These are phyloP conservation scores for Nidularia sp. DNA, from an alignment of 768 basidiomycete genomes.

Conservation along the genomic window DNA sequence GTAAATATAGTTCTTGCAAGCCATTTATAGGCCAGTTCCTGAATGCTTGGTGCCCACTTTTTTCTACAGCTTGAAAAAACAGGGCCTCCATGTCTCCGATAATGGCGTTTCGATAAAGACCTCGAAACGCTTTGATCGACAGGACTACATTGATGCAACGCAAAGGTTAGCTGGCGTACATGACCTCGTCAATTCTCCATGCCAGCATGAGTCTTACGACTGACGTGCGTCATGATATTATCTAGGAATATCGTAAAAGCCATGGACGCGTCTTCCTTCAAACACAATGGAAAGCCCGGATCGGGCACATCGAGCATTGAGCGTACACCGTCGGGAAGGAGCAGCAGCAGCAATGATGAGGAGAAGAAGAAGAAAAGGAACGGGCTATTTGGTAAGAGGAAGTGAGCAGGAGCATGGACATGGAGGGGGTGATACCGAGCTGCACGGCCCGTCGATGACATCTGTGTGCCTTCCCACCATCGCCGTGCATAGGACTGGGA, in stretches of 20 bases:
- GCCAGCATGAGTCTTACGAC: not conserved
- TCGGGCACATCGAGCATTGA: slow-evolving; percentile 3
- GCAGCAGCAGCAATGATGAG: slow-evolving; percentile 14
- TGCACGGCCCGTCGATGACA: no score
- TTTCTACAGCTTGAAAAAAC: slow-evolving; percentile 44
- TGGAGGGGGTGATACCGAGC: no score
- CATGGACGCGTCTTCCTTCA: slow-evolving; percentile 39
- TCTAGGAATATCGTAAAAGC: slow-evolving; percentile 52
- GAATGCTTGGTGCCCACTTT: not conserved
- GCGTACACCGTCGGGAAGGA: slow-evolving; percentile 6
- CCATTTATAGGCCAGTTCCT: slow-evolving; percentile 15
- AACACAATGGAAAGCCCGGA: slow-evolving; percentile 15
- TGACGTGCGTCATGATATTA: not conserved
- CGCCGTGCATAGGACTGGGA: no score
- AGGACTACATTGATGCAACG: slow-evolving; percentile 69
- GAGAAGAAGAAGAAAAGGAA: slow-evolving; percentile 19
- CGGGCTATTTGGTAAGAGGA: no score
- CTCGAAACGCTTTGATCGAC: slow-evolving; percentile 49
- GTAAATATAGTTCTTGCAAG: slow-evolving; percentile 19
- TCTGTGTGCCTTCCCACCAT: no score
- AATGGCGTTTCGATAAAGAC: slow-evolving; percentile 67
- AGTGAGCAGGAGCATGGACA: no score
- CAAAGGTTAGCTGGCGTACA: slow-evolving; percentile 45
- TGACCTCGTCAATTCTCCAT: not conserved
- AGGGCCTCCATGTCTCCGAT: slow-evolving; percentile 54